A percentile compares a stretch with the other conserved stretches of the same genome.
These are phyloP conservation scores for Prunus dulcis DNA, from an alignment of 306 rosid species.

Conservation along the genomic window DNA sequence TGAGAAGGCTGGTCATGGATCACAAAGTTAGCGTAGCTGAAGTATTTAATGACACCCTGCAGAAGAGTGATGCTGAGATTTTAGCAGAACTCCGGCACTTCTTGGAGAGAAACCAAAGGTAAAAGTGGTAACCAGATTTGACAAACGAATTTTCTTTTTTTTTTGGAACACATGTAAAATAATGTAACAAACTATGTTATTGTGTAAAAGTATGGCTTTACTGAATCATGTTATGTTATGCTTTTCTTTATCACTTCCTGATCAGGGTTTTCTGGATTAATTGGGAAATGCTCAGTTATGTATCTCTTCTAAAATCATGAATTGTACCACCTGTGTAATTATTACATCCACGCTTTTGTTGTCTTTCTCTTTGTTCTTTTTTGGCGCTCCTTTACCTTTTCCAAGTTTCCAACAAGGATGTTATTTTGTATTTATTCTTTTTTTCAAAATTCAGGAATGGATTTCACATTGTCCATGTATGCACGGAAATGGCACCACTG, in stretches of 20 bases:
- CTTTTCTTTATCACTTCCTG: slow-evolving; percentile 1
- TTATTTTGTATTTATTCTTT: slow-evolving; percentile 23
- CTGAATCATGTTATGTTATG: background rate
- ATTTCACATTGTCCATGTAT: slow-evolving; percentile 79
- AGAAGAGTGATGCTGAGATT: slow-evolving; percentile 53
- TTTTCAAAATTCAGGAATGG: slow-evolving; percentile 46
- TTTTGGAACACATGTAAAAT: background rate
- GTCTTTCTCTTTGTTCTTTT: background rate
- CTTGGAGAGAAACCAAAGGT: slow-evolving; percentile 50
- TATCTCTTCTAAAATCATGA: background rate
- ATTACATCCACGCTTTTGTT: background rate
- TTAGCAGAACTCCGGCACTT: slow-evolving; percentile 64
- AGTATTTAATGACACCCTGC: slow-evolving; percentile 31
- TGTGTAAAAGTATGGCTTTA: background rate
- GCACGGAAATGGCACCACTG: slow-evolving; percentile 85
- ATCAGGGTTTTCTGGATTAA: background rate
- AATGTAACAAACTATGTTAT: background rate
- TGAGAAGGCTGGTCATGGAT: slow-evolving; percentile 59
- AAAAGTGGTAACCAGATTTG: slow-evolving; percentile 22
- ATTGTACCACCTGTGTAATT: background rate
- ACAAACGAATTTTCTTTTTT: background rate
- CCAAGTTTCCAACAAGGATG: slow-evolving; percentile 29
- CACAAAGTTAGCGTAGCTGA: slow-evolving; percentile 53
- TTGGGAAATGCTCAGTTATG: background rate
- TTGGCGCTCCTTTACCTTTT: slow-evolving; percentile 1